These are phyloP conservation scores for Pulveroboletus ridleyi DNA, from an alignment of 1,284 basidiomycete species.

Conservation along the genomic window DNA sequence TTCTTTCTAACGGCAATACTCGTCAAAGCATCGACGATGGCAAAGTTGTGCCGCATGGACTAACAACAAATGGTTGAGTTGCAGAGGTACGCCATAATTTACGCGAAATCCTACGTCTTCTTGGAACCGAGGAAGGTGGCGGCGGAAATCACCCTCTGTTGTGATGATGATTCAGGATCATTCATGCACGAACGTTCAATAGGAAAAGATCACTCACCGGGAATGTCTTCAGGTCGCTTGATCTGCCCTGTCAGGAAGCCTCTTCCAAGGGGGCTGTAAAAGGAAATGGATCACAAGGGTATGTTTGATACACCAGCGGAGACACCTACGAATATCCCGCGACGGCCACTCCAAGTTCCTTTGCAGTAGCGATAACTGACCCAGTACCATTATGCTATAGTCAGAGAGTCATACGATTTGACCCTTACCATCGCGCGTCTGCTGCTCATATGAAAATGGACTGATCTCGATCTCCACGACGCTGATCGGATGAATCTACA, in stretches of 20 bases:
- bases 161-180: background rate
- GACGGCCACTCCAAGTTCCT: slow-evolving; percentile 55
- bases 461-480: slow-evolving; percentile 61
- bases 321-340: slow-evolving; percentile 55
- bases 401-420: background rate
- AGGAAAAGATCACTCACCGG: slow-evolving; percentile 32
- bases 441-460: slow-evolving; percentile 54
- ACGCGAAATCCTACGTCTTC: slow-evolving; percentile 31
- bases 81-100: background rate
- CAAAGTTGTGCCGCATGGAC: slow-evolving; percentile 60
- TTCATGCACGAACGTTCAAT: background rate
- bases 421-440: slow-evolving; percentile 44
- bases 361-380: slow-evolving; percentile 45
- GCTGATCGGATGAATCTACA: slow-evolving; percentile 53
- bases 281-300: background rate
- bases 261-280: slow-evolving; percentile 56
- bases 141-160: slow-evolving; percentile 38
- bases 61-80: slow-evolving; percentile 11
- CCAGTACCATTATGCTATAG: slow-evolving; percentile 31
- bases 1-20: slow-evolving; percentile 51
- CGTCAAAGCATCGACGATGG: slow-evolving; percentile 54
- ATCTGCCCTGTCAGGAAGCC: slow-evolving; percentile 64
- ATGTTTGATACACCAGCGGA: background rate
- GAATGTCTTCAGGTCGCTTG: slow-evolving; percentile 50
- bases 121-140: slow-evolving; percentile 37